Evolutionary conservation across 129 eudicot genomes (phyloP).

Genomic region (Centella asiatica): DNA sequence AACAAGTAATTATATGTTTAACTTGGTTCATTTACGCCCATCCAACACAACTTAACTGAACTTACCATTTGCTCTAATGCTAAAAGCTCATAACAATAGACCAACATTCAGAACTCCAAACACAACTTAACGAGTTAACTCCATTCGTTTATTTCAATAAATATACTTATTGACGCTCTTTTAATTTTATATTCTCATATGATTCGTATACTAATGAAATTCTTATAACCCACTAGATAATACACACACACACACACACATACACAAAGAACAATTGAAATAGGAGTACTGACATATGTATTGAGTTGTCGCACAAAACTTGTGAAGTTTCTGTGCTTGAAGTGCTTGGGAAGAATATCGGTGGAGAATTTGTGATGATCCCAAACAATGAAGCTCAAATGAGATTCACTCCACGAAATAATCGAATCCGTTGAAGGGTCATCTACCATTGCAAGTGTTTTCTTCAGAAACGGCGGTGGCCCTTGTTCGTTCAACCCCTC

Average conservation of each 20-base stretch:
- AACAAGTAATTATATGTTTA: too few species aligned
- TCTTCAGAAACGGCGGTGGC: constrained; percentile 85
- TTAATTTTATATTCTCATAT: too few species aligned
- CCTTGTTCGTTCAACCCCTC: constrained; percentile 64
- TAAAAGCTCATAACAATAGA: too few species aligned
- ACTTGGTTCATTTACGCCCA: too few species aligned
- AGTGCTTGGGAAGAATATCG: constrained; percentile 62
- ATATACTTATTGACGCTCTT: too few species aligned
- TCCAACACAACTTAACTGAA: too few species aligned
- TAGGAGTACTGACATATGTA: constrained; percentile 79
- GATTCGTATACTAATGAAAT: too few species aligned
- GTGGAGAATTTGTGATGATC: constrained; percentile 68
- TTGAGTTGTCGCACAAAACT: constrained; percentile 91
- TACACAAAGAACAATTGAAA: not conserved
- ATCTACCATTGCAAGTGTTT: constrained; percentile 80
- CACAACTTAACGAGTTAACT: too few species aligned
- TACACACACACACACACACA: not conserved
- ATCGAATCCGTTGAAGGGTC: constrained; percentile 68
- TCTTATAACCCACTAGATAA: too few species aligned
- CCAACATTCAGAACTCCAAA: too few species aligned
- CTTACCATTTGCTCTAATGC: too few species aligned
- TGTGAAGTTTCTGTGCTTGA: constrained; percentile 84
- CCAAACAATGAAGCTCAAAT: constrained; percentile 69
- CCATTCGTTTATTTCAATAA: too few species aligned
- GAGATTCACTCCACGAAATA: constrained; percentile 58